Conservation (phyloP, 306 rosid species). For the Vigna reflexopilosa region DNA sequence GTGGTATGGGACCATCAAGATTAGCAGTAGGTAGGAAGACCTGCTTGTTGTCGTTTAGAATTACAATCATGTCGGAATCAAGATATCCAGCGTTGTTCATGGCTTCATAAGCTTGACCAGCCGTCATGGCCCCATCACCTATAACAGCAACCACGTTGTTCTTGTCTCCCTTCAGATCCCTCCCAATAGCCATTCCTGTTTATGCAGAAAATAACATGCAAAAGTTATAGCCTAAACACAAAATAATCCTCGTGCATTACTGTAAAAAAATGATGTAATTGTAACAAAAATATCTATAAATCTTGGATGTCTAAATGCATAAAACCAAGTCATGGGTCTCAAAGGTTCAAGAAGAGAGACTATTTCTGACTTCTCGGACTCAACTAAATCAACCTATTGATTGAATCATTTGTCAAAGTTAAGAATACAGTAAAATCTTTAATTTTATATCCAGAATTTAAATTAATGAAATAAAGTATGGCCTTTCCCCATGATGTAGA, state of each 20-base stretch:
- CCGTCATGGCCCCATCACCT: slow-evolving; percentile 98
- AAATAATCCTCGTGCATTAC: neutral
- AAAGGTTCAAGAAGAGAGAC: neutral
- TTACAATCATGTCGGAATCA: slow-evolving; percentile 85
- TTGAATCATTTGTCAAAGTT: neutral
- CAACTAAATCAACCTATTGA: neutral
- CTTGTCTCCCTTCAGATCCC: slow-evolving; percentile 78
- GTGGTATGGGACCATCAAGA: slow-evolving; percentile 85
- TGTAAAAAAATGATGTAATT: neutral
- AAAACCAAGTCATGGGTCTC: neutral
- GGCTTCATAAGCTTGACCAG: slow-evolving; percentile 98
- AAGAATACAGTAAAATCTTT: neutral
- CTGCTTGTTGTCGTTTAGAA: slow-evolving; percentile 88
- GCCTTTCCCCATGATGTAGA: neutral
- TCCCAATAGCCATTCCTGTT: slow-evolving; percentile 95
- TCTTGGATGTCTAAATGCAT: neutral
- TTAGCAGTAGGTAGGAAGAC: slow-evolving; percentile 90
- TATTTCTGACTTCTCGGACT: neutral
- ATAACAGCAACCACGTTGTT: slow-evolving; percentile 75
- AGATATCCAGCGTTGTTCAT: slow-evolving; percentile 97
- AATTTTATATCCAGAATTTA: neutral
- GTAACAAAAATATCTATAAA: neutral
- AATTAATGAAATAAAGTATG: neutral
- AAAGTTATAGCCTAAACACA: slow-evolving; percentile 27
- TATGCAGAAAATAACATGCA: slow-evolving; percentile 35